Base-by-base conservation (phyloP, 2,329 filamentous ascomycete species). In the Pseudopyrenochaeta lycopersici region DNA sequence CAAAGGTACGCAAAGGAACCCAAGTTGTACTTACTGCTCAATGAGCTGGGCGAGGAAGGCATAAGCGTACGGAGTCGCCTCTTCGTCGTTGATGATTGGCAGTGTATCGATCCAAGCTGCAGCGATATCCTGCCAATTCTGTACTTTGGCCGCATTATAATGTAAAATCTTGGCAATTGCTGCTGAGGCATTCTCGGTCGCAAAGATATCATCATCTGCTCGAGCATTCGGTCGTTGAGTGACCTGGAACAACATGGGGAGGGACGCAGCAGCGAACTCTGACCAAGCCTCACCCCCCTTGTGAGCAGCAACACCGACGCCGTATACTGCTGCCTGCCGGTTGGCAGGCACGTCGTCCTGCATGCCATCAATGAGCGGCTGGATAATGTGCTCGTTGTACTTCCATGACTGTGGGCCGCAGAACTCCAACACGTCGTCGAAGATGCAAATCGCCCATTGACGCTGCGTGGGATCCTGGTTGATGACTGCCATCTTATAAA, bases 361-460 rank as follows among this genome's bases (percentile, higher is more conserved):
- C 81, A 97, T 91, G 39, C 95, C 95, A 55, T 90, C 87, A 40
- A 96, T 84, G 33, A 99, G 85, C 10, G 95, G 93, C 67, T 92
- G 88, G 52, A 93, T 88, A 67, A 99, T 97, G 70, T 93, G 88
- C 64, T 88, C 86, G 70, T 89, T 88, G 74, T 96, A 99, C 62
- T 89, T 87, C 81, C 90, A 94, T 67, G 91, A 96, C 65, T 96
- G 88, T 0, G 89, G 85, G 1, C 94, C 93, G 73, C 93, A 98
- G 81, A 98, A 99, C 76, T 99, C 95, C 31, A 99, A 85, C 31
- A 99, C 94, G 74, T 99, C 95, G 71, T 99, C 95, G 83, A 97
- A 92, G 66, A 99, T 97, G 81, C 95, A 99, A 48, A 99, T 85
- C n/a, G 92, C 94, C 95, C 95, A 99, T 75, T 99, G 95, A 50